phyloP scores from a whole-genome alignment of 192 early-diverging fungal genomes.

The Backusella tarrabulga region DNA sequence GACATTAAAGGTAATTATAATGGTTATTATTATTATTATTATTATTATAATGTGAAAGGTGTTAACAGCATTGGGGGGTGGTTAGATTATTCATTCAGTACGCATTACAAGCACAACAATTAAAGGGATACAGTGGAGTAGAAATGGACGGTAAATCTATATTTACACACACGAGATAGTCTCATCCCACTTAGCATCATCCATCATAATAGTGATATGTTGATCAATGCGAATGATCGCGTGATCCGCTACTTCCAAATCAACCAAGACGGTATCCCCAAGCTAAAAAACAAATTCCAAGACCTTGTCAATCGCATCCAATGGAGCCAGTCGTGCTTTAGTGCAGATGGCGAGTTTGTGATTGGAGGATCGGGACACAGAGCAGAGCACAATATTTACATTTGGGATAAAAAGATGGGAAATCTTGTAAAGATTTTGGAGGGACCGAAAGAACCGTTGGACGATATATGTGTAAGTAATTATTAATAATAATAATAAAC shows the following conservation, averaged over 20 bases:
- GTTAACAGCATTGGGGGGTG: neutral
- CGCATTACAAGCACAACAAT: constrained; percentile 48
- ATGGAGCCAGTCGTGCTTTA: constrained; percentile 90
- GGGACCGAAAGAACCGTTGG: constrained; percentile 80
- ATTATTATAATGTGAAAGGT: too few species aligned
- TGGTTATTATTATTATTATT: neutral
- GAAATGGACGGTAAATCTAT: constrained; percentile 55
- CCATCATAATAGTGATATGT: constrained; percentile 55
- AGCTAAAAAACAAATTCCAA: constrained; percentile 70
- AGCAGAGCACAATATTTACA: constrained; percentile 91
- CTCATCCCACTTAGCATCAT: constrained; percentile 36
- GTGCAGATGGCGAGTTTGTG: constrained; percentile 86
- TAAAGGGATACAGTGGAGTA: constrained; percentile 61
- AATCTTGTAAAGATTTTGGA: constrained; percentile 89
- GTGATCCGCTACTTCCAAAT: constrained; percentile 70
- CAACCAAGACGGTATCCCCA: constrained; percentile 38
- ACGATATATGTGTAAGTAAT: constrained; percentile 68
- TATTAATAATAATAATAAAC: too few species aligned
- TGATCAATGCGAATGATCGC: constrained; percentile 80
- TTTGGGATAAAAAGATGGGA: constrained; percentile 85
- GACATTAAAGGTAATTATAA: constrained; percentile 43
- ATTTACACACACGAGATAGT: neutral
- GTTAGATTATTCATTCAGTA: constrained; percentile 36
- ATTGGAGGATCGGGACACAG: constrained; percentile 84
- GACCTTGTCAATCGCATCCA: constrained; percentile 89